phyloP scores from a whole-genome alignment of 2,329 filamentous ascomycete species.

The Trichoderma brevicompactum region DNA sequence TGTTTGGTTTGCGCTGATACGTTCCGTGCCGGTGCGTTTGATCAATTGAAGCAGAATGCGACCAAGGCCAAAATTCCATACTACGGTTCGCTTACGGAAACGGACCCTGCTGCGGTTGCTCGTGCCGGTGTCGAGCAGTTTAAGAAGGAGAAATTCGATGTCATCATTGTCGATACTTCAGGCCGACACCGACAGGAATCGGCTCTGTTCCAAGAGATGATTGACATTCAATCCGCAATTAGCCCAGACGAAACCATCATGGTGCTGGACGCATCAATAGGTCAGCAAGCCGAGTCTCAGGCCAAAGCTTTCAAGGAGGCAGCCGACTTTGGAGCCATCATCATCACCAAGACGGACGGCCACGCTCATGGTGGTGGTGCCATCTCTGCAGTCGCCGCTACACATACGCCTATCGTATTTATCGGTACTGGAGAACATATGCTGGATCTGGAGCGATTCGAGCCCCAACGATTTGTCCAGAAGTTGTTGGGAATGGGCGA shows the following conservation, averaged over 20 bases:
- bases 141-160: constrained; percentile 97
- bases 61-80: constrained; percentile 99
- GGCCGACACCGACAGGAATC: constrained; percentile 94
- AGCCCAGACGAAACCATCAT: constrained; percentile 96
- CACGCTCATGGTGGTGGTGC: constrained; percentile 95
- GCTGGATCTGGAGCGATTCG: constrained; percentile 90
- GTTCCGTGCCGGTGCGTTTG: constrained; percentile 96
- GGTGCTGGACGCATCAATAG: constrained; percentile 95
- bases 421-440: constrained; percentile 98
- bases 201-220: constrained; percentile 96
- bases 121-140: constrained; percentile 98
- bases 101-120: constrained; percentile 90
- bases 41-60: constrained; percentile 98
- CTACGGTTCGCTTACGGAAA: constrained; percentile 95
- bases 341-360: constrained; percentile 98
- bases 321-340: constrained; percentile 95
- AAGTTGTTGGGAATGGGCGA: constrained; percentile 98
- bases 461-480: constrained; percentile 88
- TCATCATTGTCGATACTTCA: constrained; percentile 98
- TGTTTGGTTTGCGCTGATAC: constrained; percentile 97
- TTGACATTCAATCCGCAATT: constrained; percentile 90
- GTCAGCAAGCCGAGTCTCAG: constrained; percentile 92
- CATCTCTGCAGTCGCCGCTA: constrained; percentile 95
- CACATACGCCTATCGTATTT: constrained; percentile 95
- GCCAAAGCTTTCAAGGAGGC: constrained; percentile 97